Base-by-base conservation (phyloP, 352 stramenopile genomes). In the Nothophytophthora sp. region DNA sequence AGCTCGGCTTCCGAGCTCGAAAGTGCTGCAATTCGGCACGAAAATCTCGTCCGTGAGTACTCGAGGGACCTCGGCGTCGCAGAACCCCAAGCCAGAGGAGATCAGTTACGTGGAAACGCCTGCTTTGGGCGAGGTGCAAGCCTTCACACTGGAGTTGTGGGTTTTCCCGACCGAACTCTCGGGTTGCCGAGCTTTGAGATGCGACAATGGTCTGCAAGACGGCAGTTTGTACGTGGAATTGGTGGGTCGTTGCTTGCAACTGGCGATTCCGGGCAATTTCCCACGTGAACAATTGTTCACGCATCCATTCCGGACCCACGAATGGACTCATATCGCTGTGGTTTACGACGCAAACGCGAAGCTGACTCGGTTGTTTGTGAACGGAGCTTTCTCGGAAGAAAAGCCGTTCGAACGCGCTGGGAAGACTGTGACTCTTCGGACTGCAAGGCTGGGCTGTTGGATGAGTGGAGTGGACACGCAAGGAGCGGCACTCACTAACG, bases 61-160 rank as follows among this genome's bases (percentile, higher is more conserved):
- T 34, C 54, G 46, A 27, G 44, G 50, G 24, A 22, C 40, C 12
- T 70, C 67, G 18, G 16, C 58, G 15, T 41, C 69, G 6, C 20
- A 50, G 7, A 57, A 64, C 18, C 40, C 33, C 4, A 92, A 88
- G 38, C 24, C 63, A 11, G 67, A 88, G 5, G 69, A 86, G 34
- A 55, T 85, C 2, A 92, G 81, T 46, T 90, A 73, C 30, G 73
- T 83, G 1, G 80, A 92, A 41, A 76, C 75, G 13, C 79, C 82
- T 6, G 68, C 70, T 0, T 54, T 93, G 7, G 84, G 84, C 7
- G 67, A 85, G 40, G 63, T 76, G 5, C 61, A 62, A 6, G 73
- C 90, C 39, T 92, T 92, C 42, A 87, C 76, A 4, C 50, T 96
- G 12, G 86, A 96, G 50, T 73, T 91, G 53, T 96, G 86, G 86